These are phyloP conservation scores for Plasmodium reichenowi DNA, from an alignment of 169 alveolate species.

Conservation along the genomic window DNA sequence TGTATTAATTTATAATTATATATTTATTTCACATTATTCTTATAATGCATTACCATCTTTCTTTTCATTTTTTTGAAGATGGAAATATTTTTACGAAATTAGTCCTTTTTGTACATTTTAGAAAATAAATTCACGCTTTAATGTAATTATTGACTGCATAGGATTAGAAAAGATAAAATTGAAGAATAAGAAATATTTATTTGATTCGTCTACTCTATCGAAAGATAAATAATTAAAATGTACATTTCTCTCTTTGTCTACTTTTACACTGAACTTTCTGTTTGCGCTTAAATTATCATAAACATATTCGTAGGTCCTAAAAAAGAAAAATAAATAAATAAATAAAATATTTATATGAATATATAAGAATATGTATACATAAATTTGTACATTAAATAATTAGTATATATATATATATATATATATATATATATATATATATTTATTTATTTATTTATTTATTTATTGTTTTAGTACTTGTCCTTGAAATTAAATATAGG, in stretches of 20 bases:
- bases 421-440: conserved; percentile 3
- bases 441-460: not conserved
- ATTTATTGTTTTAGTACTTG: conserved; percentile 18
- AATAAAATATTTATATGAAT: not conserved
- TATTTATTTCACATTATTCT: too few species aligned
- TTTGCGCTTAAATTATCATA: conserved; percentile 50
- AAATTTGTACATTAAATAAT: not conserved
- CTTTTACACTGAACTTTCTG: conserved; percentile 58
- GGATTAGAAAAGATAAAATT: conserved; percentile 67
- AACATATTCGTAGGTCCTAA: conserved; percentile 42
- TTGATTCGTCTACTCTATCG: conserved; percentile 70
- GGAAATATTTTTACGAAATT: too few species aligned
- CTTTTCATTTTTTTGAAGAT: too few species aligned
- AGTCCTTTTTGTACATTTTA: conserved; percentile 9
- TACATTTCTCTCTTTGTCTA: conserved; percentile 67
- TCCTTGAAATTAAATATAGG: conserved; percentile 74
- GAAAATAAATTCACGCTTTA: conserved; percentile 67
- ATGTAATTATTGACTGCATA: conserved; percentile 66
- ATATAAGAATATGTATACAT: not conserved
- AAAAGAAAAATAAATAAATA: not conserved
- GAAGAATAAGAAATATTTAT: conserved; percentile 67
- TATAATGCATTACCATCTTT: too few species aligned
- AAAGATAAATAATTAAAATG: conserved; percentile 66
- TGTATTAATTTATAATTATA: too few species aligned
- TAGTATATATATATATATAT: not conserved